Percentiles rank a stretch among this genome's conserved stretches.
These are phyloP conservation scores for Lenzites betulinus DNA, from an alignment of 768 basidiomycete genomes.

Conservation along the genomic window DNA sequence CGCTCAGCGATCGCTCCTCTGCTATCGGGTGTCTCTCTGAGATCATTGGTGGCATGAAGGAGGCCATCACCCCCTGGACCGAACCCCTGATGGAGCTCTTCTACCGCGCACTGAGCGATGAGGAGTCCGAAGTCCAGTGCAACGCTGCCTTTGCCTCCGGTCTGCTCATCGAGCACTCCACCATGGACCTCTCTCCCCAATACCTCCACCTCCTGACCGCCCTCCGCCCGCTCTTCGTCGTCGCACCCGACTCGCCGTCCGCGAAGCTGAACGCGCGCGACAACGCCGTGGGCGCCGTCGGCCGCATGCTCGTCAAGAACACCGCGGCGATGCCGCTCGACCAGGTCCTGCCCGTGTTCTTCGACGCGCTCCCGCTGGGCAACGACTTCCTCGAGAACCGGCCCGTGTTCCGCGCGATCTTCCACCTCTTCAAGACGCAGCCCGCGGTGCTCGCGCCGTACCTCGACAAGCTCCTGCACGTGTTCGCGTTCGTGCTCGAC, in stretches of 20 bases:
- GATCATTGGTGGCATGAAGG: conserved; percentile 91
- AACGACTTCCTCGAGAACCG: conserved; percentile 90
- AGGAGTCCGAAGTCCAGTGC: conserved; percentile 91
- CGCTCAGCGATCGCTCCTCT: conserved; percentile 88
- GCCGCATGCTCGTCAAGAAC: conserved; percentile 84
- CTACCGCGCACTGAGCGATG: conserved; percentile 78
- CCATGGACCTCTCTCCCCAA: conserved; percentile 78
- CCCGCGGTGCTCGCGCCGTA: conserved; percentile 69
- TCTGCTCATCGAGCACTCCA: conserved; percentile 85
- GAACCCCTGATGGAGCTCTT: conserved; percentile 81
- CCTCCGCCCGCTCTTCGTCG: conserved; percentile 79
- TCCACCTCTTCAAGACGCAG: conserved; percentile 82
- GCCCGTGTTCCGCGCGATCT: conserved; percentile 85
- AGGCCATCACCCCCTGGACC: conserved; percentile 82
- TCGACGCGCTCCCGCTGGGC: conserved; percentile 81
- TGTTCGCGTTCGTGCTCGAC: conserved; percentile 83
- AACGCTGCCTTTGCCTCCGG: conserved; percentile 96
- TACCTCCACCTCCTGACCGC: conserved; percentile 76
- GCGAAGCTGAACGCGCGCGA: conserved; percentile 84
- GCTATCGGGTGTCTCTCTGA: conserved; percentile 94
- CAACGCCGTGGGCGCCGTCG: conserved; percentile 95
- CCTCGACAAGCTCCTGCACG: conserved; percentile 75
- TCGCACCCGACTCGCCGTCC: conserved; percentile 61
- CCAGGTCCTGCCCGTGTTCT: conserved; percentile 84
- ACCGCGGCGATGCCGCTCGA: conserved; percentile 80